These are phyloP conservation scores for Aspergillus viridinutans DNA, from an alignment of 2,329 filamentous ascomycete genomes.

Conservation along the genomic window DNA sequence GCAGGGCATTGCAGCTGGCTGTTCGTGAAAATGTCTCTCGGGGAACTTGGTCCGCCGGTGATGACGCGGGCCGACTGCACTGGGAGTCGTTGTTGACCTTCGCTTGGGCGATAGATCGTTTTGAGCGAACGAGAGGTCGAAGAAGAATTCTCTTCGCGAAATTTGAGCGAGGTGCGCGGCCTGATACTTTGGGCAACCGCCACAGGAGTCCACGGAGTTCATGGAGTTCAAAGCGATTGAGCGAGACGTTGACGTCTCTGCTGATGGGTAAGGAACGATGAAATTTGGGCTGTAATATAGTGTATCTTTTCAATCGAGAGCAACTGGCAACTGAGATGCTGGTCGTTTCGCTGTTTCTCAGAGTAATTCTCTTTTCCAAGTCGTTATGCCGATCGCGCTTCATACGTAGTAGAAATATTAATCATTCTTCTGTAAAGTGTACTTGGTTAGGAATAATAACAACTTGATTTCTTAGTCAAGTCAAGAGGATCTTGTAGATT, in stretches of 20 bases:
- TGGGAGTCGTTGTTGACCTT: constrained; percentile 47
- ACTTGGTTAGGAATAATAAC: background rate
- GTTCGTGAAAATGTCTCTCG: constrained; percentile 40
- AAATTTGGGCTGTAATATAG: constrained; percentile 22
- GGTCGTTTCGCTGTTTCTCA: background rate
- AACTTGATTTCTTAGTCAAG: background rate
- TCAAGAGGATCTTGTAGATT: background rate
- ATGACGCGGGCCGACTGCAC: constrained; percentile 27
- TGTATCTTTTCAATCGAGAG: constrained; percentile 2
- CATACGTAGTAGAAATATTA: background rate
- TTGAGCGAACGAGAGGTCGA: constrained; percentile 34
- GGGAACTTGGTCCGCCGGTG: constrained; percentile 30
- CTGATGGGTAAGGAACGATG: constrained; percentile 28
- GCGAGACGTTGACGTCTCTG: constrained; percentile 28
- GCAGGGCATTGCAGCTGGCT: constrained; percentile 50
- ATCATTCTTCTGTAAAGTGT: background rate
- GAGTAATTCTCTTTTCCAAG: background rate
- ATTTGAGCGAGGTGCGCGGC: constrained; percentile 30
- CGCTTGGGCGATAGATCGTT: constrained; percentile 43
- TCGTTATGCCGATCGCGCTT: background rate
- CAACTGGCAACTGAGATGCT: background rate
- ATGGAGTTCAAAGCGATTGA: constrained; percentile 31
- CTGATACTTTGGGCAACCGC: constrained; percentile 32
- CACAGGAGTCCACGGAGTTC: constrained; percentile 37
- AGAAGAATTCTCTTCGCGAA: constrained; percentile 22